Evolutionary conservation across 129 eudicot species (phyloP).

Genomic region (Gnaphalium uliginosum): DNA sequence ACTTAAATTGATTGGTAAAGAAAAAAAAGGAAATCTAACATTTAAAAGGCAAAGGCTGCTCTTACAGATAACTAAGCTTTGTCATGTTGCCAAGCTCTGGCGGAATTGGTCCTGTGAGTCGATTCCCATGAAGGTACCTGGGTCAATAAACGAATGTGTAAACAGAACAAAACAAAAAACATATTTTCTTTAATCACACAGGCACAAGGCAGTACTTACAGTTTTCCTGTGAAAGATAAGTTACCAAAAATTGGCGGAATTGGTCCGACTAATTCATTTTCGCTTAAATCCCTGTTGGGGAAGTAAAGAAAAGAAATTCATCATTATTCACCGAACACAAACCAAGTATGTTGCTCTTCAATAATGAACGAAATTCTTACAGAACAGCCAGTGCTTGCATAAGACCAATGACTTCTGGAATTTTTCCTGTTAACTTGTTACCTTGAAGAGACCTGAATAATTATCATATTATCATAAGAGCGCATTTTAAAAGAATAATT

Average conservation of each 20-base stretch:
- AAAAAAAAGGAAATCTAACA: background rate
- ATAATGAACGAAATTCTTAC: constrained; percentile 44
- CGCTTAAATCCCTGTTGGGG: constrained; percentile 68
- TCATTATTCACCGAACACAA: background rate
- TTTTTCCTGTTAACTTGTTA: constrained; percentile 68
- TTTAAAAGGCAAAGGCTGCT: background rate
- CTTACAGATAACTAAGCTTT: constrained; percentile 85
- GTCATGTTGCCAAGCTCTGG: constrained; percentile 93
- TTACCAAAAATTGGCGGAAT: constrained; percentile 90
- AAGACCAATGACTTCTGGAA: constrained; percentile 85
- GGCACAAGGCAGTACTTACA: constrained; percentile 44
- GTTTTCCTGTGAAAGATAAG: constrained; percentile 82
- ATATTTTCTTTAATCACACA: background rate
- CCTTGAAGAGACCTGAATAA: constrained; percentile 77
- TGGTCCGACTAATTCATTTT: constrained; percentile 76
- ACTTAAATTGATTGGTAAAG: background rate
- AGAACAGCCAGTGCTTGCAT: constrained; percentile 94
- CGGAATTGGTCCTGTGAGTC: constrained; percentile 78
- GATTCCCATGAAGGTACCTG: constrained; percentile 93
- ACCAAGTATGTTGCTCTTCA: background rate
- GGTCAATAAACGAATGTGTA: background rate
- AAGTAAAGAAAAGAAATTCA: background rate
- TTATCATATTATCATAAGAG: too few relatives aligned
- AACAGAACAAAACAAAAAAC: background rate
- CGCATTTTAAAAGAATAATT: background rate